phyloP scores from a whole-genome alignment of 257 asterid genomes.

The Solanum peruvianum region DNA sequence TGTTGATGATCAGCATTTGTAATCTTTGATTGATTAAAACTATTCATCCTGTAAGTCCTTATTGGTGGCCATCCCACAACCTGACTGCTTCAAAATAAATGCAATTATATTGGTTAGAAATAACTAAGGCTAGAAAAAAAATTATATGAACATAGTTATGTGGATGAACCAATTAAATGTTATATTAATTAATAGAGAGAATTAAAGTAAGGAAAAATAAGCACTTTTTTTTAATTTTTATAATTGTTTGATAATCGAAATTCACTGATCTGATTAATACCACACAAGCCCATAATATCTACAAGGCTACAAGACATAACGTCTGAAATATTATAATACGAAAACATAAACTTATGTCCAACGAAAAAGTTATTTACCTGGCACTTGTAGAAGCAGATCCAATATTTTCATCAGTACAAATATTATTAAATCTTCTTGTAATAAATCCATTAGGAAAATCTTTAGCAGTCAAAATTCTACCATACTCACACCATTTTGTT shows the following conservation, averaged over 20 bases:
- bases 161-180: not conserved
- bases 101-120: not conserved
- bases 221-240: not conserved
- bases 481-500: constrained; percentile 33
- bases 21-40: constrained; percentile 39
- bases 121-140: not conserved
- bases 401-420: constrained; percentile 4
- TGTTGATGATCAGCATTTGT: constrained; percentile 39
- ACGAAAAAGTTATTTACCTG: constrained; percentile 17
- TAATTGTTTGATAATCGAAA: not conserved
- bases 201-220: not conserved
- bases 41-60: constrained; percentile 63
- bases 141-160: not conserved
- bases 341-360: not conserved
- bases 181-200: not conserved
- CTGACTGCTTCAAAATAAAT: constrained; percentile 35
- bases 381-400: constrained; percentile 41
- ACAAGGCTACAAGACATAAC: not conserved
- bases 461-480: constrained; percentile 77
- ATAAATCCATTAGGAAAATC: constrained; percentile 50
- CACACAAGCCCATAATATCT: not conserved
- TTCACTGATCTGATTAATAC: too few species aligned
- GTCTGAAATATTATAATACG: not conserved
- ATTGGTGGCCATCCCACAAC: constrained; percentile 98
- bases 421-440: constrained; percentile 23